Percentiles rank a stretch among this genome's conserved stretches.
Conservation (phyloP, 139 green algal species). For the Auxenochlorella pyrenoidosa region DNA sequence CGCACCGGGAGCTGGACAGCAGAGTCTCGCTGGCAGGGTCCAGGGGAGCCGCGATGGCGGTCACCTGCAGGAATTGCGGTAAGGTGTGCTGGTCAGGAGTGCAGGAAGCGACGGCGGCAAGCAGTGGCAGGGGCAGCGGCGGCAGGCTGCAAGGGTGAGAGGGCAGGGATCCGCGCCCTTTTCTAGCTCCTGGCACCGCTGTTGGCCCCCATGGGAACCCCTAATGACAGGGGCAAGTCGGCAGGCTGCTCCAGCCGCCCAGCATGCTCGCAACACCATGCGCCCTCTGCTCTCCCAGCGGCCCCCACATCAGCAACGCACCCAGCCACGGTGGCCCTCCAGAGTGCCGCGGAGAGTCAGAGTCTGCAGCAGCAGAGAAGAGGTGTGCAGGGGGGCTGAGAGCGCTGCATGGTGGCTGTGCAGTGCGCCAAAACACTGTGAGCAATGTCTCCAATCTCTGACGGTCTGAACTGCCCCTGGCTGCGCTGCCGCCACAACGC, state of each 20-base stretch:
- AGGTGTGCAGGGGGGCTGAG: neutral
- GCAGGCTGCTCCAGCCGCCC: neutral
- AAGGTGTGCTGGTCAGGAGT: too few relatives aligned
- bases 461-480: neutral
- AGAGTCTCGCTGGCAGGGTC: conserved; percentile 94
- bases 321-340: conserved; percentile 37
- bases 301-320: neutral
- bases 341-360: conserved; percentile 82
- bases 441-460: too few relatives aligned
- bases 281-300: too few relatives aligned
- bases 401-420: neutral
- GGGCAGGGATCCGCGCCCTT: too few relatives aligned
- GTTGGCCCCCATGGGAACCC: too few relatives aligned
- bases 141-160: neutral
- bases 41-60: conserved; percentile 93
- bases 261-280: neutral
- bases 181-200: too few relatives aligned
- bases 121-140: neutral
- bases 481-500: neutral
- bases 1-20: conserved; percentile 90
- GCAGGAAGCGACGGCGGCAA: neutral
- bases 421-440: neutral
- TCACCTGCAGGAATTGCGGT: conserved; percentile 81
- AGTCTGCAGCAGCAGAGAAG: conserved; percentile 70
- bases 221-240: too few relatives aligned